Base-by-base conservation (phyloP, 331 rosid genomes). In the Acacia concinna region DNA sequence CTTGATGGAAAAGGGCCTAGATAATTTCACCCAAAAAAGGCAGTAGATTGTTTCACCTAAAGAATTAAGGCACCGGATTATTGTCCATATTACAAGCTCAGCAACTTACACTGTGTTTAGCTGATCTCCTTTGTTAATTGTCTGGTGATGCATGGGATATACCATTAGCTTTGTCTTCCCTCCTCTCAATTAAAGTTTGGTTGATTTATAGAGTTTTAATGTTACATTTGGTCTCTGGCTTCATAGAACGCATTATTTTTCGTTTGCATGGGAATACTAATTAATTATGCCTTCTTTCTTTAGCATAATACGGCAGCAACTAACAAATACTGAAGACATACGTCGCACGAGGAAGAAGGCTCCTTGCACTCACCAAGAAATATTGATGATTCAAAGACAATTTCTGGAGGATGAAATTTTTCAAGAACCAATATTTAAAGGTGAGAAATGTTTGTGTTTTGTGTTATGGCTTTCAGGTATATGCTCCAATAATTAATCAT, bases 281-380 rank as follows among this genome's bases (percentile, higher is more conserved):
- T 74, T 30, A 10, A 46, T 81, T 73, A 62, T 78, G 12, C 71
- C 67, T 64, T 75, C 44, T 86, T 69, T 86, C 56, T 90, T 78
- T 81, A 96, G 99, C 82, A 88, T 87, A 73, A 96, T 96, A 78
- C 97, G 99, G 51, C 92, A 86, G 67, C 99, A 96, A 81, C 84
- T 96, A 86, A 93, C 93, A 43, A 91, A 77, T 81, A 93, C 98
- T 51, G 98, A 91, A 86, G 98, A 89, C 82, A 96, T 96, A 79
- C 98, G 99, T 13, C 98, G 99, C 34, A 64, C 85, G 14, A 85
- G 99, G 37, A 96, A 89, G 84, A 96, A 96, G 84, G 98, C 99
- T 78, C 99, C 99, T 69, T 96, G 99, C 79, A 90, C 98, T 27
- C 70, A 73, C 32, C 86, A 84, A 70, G 99, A 96, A 83, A 96